These are phyloP conservation scores for Fusarium nanum DNA, from an alignment of 2,329 filamentous ascomycete species.

Conservation along the genomic window DNA sequence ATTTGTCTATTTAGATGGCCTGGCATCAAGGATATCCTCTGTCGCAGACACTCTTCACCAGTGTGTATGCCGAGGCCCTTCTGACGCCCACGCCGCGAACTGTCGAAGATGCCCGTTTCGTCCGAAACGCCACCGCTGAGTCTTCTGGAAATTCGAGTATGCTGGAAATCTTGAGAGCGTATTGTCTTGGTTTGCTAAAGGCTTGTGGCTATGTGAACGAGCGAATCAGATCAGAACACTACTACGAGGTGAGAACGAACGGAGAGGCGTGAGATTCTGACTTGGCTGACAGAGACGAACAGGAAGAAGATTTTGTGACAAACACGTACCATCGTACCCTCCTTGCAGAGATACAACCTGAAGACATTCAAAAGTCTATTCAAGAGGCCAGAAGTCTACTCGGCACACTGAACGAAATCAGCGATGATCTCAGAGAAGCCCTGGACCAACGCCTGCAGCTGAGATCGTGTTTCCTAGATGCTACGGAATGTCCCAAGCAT, in stretches of 20 bases:
- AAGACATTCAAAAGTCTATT: conserved; percentile 66
- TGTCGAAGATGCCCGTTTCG: conserved; percentile 74
- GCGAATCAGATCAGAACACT: conserved; percentile 83
- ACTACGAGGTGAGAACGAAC: conserved; percentile 76
- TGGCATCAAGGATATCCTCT: conserved; percentile 98
- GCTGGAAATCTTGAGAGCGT: conserved; percentile 79
- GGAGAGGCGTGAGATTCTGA: no score
- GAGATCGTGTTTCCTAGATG: conserved; percentile 70
- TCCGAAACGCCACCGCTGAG: conserved; percentile 49
- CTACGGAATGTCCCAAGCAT: conserved; percentile 61
- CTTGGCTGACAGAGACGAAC: conserved; percentile 8
- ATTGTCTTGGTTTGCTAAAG: conserved; percentile 87
- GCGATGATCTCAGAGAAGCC: conserved; percentile 61
- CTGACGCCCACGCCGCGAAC: conserved; percentile 75
- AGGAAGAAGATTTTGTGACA: conserved; percentile 97
- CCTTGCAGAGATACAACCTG: conserved; percentile 70
- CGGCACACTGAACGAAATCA: conserved; percentile 54
- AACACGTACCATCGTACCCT: conserved; percentile 88
- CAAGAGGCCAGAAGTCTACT: conserved; percentile 66
- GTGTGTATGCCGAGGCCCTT: conserved; percentile 87
- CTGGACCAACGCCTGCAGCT: conserved; percentile 74
- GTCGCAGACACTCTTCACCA: conserved; percentile 94
- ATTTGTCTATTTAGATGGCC: conserved; percentile 72
- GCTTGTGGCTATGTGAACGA: conserved; percentile 82
- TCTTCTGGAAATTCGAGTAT: conserved; percentile 57